Percentiles rank a stretch among this genome's conserved stretches.
Conservation (phyloP, 2,329 filamentous ascomycete species). For the Claviceps sorghi region DNA sequence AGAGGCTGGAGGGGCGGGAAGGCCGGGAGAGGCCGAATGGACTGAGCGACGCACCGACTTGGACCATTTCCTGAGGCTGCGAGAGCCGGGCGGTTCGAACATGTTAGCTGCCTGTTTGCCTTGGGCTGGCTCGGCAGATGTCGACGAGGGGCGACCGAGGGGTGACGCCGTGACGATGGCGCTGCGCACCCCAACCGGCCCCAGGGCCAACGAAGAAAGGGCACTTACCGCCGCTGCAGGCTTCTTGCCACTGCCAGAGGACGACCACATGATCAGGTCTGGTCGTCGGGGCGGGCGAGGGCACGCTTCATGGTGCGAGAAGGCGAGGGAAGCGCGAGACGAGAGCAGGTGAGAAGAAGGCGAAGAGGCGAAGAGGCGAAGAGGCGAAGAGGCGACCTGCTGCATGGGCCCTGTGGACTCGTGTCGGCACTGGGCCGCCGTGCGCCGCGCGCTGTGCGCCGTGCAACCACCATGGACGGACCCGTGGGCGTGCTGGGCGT, state of each 20-base stretch:
- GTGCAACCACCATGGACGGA: too few relatives aligned
- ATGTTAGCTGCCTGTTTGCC: constrained; percentile 3
- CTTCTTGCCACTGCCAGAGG: constrained; percentile 54
- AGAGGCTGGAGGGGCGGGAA: too few relatives aligned
- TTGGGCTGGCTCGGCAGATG: background rate
- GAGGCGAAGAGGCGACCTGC: background rate
- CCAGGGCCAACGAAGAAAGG: background rate
- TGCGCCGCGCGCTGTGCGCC: too few relatives aligned
- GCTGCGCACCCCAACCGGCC: background rate
- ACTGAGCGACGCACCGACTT: constrained; percentile 63
- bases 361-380: background rate
- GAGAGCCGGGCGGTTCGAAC: constrained; percentile 23
- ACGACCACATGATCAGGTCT: constrained; percentile 44
- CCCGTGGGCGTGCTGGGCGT: too few relatives aligned
- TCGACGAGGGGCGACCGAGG: background rate
- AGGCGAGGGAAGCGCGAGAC: constrained; percentile 3
- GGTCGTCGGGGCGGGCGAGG: constrained; percentile 13
- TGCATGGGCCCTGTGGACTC: background rate
- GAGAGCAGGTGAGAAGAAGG: background rate
- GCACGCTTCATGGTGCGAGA: constrained; percentile 19
- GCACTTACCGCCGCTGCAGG: constrained; percentile 51
- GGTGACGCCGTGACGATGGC: background rate
- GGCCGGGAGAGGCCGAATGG: background rate
- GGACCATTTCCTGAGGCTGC: constrained; percentile 82
- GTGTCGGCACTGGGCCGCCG: too few relatives aligned